Percentiles rank a stretch among this genome's conserved stretches.
phyloP scores from a whole-genome alignment of 2,329 filamentous ascomycete genomes.

The Hirsutella minnesotensis region DNA sequence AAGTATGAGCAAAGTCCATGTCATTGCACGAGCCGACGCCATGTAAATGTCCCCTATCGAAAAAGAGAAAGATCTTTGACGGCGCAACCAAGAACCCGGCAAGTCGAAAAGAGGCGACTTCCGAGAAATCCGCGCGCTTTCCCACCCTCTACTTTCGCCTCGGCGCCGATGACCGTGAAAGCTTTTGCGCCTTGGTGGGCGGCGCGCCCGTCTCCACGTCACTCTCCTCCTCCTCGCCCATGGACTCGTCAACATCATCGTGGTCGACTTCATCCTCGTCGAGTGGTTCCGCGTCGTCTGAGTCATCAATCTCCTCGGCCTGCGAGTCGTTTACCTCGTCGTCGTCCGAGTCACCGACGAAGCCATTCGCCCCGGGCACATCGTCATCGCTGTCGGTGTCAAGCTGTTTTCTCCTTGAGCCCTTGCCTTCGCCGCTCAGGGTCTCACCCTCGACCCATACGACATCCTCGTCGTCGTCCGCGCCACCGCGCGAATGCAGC shows the following conservation, averaged over 20 bases:
- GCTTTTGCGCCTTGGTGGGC: conserved; percentile 32
- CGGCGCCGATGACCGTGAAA: conserved; percentile 19
- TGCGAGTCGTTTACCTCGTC: conserved; percentile 43
- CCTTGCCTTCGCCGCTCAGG: conserved; percentile 31
- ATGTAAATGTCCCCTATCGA: too few relatives aligned
- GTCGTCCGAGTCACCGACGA: conserved; percentile 48
- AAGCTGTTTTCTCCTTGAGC: conserved; percentile 34
- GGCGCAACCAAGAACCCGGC: too few relatives aligned
- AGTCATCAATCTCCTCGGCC: conserved; percentile 30
- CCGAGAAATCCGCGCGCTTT: background rate
- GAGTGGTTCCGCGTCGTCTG: conserved; percentile 27
- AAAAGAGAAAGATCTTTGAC: too few relatives aligned
- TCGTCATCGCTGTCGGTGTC: conserved; percentile 52
- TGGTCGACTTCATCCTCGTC: conserved; percentile 50
- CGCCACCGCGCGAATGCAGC: conserved; percentile 34
- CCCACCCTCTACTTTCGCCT: conserved; percentile 21
- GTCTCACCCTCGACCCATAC: conserved; percentile 83
- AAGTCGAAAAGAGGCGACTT: background rate
- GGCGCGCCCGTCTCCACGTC: conserved; percentile 36
- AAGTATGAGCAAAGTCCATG: too few relatives aligned
- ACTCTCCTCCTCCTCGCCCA: conserved; percentile 43
- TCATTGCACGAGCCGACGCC: too few relatives aligned
- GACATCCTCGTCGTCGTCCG: conserved; percentile 53
- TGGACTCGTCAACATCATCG: conserved; percentile 42
- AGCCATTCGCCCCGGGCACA: conserved; percentile 40